Base-by-base conservation (phyloP, 371 early-diverging fungal species). In the Nosema muscidifuracis region DNA sequence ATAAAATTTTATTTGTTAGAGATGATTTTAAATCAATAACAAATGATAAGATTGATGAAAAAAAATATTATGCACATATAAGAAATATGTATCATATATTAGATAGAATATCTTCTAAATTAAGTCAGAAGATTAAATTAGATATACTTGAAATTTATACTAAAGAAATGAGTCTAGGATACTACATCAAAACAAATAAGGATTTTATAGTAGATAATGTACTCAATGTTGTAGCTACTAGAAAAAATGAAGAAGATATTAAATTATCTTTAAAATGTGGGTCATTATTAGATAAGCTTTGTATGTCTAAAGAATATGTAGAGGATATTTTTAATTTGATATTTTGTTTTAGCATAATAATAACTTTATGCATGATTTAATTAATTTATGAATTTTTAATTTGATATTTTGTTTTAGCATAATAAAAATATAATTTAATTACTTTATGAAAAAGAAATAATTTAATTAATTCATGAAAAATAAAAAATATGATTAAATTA, bases 1-100 rank as follows among this genome's bases (percentile, higher is more conserved):
- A 74, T 57, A 77, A 77, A 58, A 64, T 77, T 22, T 20, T 63
- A 18, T 77, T 74, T 67, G 67, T 77, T 9, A 36, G 68, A 16
- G 74, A 77, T 26, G 67, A 71, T 28, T 77, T 77, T 71, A 40
- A 62, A 1, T 26, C 70, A 16, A n/a, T 77, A 28, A 67, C 69
- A 34, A 38, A 65, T 24, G 33, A 40, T 26, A 77, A 77, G 43
- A 66, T 74, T 15, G 61, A 77, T 12, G 65, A 65, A 24, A 31
- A 53, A 4, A 33, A 20, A 10, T 77, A 73, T 55, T 74, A 47
- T 50, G 33, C 36, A 13, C 18, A 58, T 38, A 63, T 77, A 13
- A 44, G 57, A n/a, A 62, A 61, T 15, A 77, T 77, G 74, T 56
- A 69, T 10, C 36, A 58, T 10, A 53, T 28, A 10, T 34, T 77